A percentile compares a stretch with the other conserved stretches of the same genome.
phyloP scores from a whole-genome alignment of 139 green algal species.

The Yamagishiella unicocca region DNA sequence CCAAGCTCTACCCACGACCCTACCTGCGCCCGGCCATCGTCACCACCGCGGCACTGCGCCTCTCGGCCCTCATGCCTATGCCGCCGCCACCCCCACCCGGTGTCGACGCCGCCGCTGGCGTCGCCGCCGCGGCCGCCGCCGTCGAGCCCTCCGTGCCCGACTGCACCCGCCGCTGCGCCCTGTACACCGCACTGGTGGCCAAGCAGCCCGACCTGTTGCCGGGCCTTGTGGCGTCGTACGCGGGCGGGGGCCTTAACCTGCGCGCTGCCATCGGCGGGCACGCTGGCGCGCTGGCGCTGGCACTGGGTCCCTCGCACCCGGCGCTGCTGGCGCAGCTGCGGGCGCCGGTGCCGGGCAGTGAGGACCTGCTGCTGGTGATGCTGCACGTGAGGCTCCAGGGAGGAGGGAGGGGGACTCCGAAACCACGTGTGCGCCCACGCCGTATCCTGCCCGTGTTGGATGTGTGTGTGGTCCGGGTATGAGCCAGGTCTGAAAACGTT shows the following conservation, averaged over 20 bases:
- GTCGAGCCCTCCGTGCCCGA: slow-evolving; percentile 43
- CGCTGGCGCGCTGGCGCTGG: slow-evolving; percentile 57
- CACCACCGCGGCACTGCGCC: slow-evolving; percentile 55
- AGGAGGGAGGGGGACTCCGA: not conserved
- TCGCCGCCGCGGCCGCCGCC: not conserved
- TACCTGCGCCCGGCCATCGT: slow-evolving; percentile 60
- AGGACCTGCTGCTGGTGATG: slow-evolving; percentile 74
- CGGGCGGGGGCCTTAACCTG: slow-evolving; percentile 14
- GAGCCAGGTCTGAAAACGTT: no score
- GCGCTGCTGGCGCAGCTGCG: slow-evolving; percentile 53
- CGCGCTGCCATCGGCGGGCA: slow-evolving; percentile 31
- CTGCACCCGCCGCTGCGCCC: slow-evolving; percentile 58
- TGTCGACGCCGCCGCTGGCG: not conserved
- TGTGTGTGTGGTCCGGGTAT: no score
- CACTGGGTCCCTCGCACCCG: slow-evolving; percentile 53
- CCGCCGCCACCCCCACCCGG: not conserved
- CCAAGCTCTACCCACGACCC: slow-evolving; percentile 68
- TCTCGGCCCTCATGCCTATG: slow-evolving; percentile 16
- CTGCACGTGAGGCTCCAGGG: slow-evolving; percentile 49
- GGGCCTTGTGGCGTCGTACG: slow-evolving; percentile 66
- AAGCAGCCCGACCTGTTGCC: slow-evolving; percentile 72
- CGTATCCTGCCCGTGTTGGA: no score
- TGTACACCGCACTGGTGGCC: slow-evolving; percentile 80
- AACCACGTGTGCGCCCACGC: no score
- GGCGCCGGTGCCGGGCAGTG: slow-evolving; percentile 37